A percentile compares a stretch with the other conserved stretches of the same genome.
These are phyloP conservation scores for Plenodomus biglobosus DNA, from an alignment of 2,329 filamentous ascomycete species.

Conservation along the genomic window DNA sequence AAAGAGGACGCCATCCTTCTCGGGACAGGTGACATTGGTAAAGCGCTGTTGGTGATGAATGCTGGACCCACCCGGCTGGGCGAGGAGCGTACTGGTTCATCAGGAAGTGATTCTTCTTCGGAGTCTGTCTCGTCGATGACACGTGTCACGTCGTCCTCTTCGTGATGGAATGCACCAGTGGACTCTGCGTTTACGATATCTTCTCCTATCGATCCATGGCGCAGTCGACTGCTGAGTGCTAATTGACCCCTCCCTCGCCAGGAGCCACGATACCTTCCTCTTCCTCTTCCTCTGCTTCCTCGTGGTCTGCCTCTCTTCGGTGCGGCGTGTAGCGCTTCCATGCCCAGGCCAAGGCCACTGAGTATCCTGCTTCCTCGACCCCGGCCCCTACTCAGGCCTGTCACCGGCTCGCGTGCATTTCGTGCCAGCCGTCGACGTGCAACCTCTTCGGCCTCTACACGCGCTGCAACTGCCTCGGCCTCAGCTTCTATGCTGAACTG, in stretches of 20 bases:
- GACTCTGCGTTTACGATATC: constrained; percentile 2
- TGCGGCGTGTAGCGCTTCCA: constrained; percentile 2
- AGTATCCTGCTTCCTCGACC: constrained; percentile 12
- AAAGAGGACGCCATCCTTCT: background rate
- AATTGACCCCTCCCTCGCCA: constrained; percentile 7
- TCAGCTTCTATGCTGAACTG: constrained; percentile 33
- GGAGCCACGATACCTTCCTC: constrained; percentile 22
- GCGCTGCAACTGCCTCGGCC: constrained; percentile 23
- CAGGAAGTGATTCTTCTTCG: constrained; percentile 10
- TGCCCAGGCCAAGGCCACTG: constrained; percentile 8
- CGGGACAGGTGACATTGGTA: constrained; percentile 20
- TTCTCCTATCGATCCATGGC: constrained; percentile 2
- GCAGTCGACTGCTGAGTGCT: background rate
- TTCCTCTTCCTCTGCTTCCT: constrained; percentile 10
- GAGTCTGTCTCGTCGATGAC: constrained; percentile 15
- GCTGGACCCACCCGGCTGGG: constrained; percentile 30
- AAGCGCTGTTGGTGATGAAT: constrained; percentile 37
- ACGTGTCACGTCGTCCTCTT: constrained; percentile 7
- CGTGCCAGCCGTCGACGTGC: constrained; percentile 20
- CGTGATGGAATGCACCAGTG: background rate
- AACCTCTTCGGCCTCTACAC: constrained; percentile 25
- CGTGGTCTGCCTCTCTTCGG: constrained; percentile 8
- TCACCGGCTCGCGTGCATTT: constrained; percentile 22
- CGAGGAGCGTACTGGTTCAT: constrained; percentile 11
- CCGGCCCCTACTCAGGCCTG: constrained; percentile 6